phyloP scores from a whole-genome alignment of 2,329 filamentous ascomycete genomes.

The Cladophialophora chaetospira region DNA sequence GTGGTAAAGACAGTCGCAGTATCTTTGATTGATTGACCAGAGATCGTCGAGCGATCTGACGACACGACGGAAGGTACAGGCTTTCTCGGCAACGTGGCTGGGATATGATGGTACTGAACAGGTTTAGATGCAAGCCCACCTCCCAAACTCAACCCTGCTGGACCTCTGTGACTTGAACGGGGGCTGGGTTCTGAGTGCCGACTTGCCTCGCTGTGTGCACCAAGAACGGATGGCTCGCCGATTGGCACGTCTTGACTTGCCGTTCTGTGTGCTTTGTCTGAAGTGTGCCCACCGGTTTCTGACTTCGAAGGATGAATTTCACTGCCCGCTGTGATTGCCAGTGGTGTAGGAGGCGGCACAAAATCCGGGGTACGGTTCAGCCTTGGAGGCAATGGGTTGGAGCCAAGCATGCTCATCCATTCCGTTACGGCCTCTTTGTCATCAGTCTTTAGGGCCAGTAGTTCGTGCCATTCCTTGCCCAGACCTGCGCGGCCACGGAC shows the following conservation, averaged over 20 bases:
- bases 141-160: slow-evolving; percentile 28
- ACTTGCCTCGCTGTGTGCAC: slow-evolving; percentile 11
- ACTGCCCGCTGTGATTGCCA: slow-evolving; percentile 28
- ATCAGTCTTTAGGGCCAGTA: slow-evolving; percentile 74
- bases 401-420: slow-evolving; percentile 85
- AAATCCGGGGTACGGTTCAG: slow-evolving; percentile 59
- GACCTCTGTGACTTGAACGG: slow-evolving; percentile 13
- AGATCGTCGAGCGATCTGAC: slow-evolving; percentile 26
- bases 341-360: slow-evolving; percentile 39
- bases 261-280: slow-evolving; percentile 33
- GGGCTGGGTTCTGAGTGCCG: slow-evolving; percentile 9
- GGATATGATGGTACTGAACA: slow-evolving; percentile 11
- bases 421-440: slow-evolving; percentile 77
- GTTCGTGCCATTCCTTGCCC: slow-evolving; percentile 75
- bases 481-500: slow-evolving; percentile 69
- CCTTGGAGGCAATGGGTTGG: slow-evolving; percentile 62
- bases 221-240: slow-evolving; percentile 45
- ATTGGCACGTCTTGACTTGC: slow-evolving; percentile 63
- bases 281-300: neutral
- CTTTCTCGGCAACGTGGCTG: slow-evolving; percentile 4
- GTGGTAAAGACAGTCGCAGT: slow-evolving; percentile 8
- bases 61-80: slow-evolving; percentile 19
- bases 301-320: neutral
- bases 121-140: slow-evolving; percentile 30
- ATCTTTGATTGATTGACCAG: slow-evolving; percentile 19